Conservation (phyloP, 495 filamentous ascomycete genomes). For the Aspergillus avenaceus region DNA sequence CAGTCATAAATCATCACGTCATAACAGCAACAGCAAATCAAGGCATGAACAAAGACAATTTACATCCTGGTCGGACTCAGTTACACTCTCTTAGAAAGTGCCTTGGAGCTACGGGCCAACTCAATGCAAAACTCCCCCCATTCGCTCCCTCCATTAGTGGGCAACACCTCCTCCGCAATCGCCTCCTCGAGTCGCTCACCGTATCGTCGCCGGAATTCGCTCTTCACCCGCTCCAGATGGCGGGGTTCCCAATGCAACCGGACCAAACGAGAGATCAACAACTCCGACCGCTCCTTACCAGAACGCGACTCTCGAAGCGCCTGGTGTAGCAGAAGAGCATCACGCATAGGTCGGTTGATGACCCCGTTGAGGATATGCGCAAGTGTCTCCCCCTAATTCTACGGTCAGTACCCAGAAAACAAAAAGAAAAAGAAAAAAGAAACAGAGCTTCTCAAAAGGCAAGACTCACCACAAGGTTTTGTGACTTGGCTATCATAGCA, state of each 20-base stretch:
- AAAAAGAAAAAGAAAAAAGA: not conserved
- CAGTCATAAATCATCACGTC: not conserved
- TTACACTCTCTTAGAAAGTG: constrained; percentile 2
- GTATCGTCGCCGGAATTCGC: constrained; percentile 68
- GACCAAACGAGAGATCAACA: constrained; percentile 76
- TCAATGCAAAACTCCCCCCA: constrained; percentile 58
- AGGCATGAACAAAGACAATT: not conserved
- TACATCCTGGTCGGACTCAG: too few relatives aligned
- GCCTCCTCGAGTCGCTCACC: constrained; percentile 61
- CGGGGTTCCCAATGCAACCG: constrained; percentile 79
- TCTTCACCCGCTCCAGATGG: constrained; percentile 69
- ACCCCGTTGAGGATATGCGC: constrained; percentile 96
- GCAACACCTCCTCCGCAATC: constrained; percentile 47
- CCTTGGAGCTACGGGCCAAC: constrained; percentile 42
- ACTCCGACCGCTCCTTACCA: constrained; percentile 71
- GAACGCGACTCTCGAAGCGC: constrained; percentile 63
- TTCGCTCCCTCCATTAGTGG: constrained; percentile 34
- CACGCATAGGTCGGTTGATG: constrained; percentile 91
- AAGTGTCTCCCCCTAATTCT: constrained; percentile 77
- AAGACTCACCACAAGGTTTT: constrained; percentile 80
- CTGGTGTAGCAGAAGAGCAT: constrained; percentile 91
- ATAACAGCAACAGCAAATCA: not conserved
- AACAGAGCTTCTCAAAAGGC: not conserved
- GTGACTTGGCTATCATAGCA: constrained; percentile 82
- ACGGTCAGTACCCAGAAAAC: constrained; percentile 3